phyloP scores from a whole-genome alignment of 106 monocot genomes.

The Acorus gramineus region DNA sequence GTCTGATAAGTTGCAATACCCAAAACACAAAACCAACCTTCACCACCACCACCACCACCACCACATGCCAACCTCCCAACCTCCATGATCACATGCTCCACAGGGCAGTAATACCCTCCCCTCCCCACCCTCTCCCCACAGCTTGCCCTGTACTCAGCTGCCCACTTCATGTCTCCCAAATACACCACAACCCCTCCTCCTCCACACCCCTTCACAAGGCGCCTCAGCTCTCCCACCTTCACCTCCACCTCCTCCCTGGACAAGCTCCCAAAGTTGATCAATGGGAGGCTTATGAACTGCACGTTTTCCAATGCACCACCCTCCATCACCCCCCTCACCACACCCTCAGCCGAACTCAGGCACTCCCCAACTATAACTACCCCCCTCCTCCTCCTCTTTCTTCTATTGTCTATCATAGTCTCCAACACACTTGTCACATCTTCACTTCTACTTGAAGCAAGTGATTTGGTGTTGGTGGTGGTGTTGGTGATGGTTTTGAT shows the following conservation, averaged over 20 bases:
- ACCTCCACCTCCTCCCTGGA: constrained; percentile 68
- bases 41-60: constrained; percentile 7
- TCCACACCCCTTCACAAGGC: constrained; percentile 54
- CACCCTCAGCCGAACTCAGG: constrained; percentile 37
- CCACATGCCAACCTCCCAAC: constrained; percentile 45
- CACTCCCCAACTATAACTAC: constrained; percentile 80
- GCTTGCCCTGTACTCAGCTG: constrained; percentile 61
- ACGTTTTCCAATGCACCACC: constrained; percentile 36
- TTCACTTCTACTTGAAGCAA: constrained; percentile 7
- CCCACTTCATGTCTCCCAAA: constrained; percentile 78
- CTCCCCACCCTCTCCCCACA: constrained; percentile 19
- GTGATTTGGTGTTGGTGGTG: too few species aligned
- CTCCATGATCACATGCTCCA: constrained; percentile 86
- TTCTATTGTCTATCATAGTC: constrained; percentile 12
- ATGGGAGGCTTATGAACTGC: constrained; percentile 64
- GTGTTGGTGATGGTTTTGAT: too few species aligned
- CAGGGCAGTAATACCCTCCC: constrained; percentile 41
- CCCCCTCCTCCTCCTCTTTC: constrained; percentile 30
- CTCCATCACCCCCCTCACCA: constrained; percentile 60
- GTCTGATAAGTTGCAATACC: constrained; percentile 49
- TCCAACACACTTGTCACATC: constrained; percentile 62
- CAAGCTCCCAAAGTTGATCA: constrained; percentile 48
- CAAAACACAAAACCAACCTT: constrained; percentile 49
- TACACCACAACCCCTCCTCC: constrained; percentile 65
- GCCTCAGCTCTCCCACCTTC: constrained; percentile 62